phyloP scores from a whole-genome alignment of 2,329 filamentous ascomycete species.

The Monilinia aucupariae region DNA sequence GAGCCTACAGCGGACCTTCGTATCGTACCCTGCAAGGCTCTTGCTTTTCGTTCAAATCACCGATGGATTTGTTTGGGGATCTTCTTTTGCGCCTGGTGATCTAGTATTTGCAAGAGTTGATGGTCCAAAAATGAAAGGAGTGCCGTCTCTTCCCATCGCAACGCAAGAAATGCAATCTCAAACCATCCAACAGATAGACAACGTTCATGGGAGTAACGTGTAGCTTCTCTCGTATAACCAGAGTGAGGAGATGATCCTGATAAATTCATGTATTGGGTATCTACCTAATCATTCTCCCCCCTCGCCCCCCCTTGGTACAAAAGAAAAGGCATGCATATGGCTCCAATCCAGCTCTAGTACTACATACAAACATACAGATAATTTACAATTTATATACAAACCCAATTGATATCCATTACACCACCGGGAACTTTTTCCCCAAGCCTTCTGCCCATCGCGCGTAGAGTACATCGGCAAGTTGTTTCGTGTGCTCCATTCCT shows the following conservation, averaged over 20 bases:
- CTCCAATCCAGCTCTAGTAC: not conserved
- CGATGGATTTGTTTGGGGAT: too few relatives aligned
- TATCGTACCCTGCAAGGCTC: too few relatives aligned
- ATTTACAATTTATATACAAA: conserved; percentile 10
- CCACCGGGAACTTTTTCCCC: conserved; percentile 58
- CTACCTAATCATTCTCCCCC: conserved; percentile 7
- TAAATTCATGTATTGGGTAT: conserved; percentile 10
- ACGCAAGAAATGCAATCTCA: too few relatives aligned
- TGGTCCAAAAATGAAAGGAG: too few relatives aligned
- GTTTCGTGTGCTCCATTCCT: conserved; percentile 88
- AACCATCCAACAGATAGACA: too few relatives aligned
- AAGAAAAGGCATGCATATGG: not conserved
- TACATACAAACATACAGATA: not conserved
- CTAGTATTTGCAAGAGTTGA: too few relatives aligned
- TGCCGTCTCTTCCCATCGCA: too few relatives aligned
- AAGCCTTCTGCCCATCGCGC: conserved; percentile 84
- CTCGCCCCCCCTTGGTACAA: not conserved
- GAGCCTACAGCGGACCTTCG: too few relatives aligned
- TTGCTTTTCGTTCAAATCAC: too few relatives aligned
- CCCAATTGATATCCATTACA: conserved; percentile 21
- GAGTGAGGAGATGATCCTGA: not conserved
- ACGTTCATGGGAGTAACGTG: too few relatives aligned
- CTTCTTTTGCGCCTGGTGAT: too few relatives aligned
- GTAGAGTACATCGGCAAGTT: conserved; percentile 87
- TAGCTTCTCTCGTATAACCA: too few relatives aligned